Evolutionary conservation across 805 yeast genomes (phyloP).

Genomic region (Yarrowia divulgata): DNA sequence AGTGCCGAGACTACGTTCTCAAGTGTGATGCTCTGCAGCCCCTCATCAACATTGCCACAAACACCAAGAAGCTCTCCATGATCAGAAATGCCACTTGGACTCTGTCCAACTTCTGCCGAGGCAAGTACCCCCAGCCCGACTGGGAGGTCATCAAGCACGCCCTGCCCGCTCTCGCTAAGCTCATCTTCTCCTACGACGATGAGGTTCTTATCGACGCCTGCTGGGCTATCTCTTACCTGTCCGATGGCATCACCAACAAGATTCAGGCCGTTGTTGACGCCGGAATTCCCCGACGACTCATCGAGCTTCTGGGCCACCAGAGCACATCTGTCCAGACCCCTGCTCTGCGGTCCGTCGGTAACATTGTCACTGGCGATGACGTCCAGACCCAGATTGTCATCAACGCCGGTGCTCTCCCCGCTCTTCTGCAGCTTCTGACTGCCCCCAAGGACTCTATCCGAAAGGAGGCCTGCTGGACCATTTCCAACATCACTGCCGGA

Average conservation of each 20-base stretch:
- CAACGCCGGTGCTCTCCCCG: constrained; percentile 89
- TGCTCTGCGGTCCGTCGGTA: constrained; percentile 95
- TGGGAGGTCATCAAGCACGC: constrained; percentile 89
- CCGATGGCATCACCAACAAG: constrained; percentile 91
- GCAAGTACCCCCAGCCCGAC: constrained; percentile 94
- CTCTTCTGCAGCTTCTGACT: constrained; percentile 77
- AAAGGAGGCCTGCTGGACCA: constrained; percentile 99
- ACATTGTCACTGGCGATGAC: constrained; percentile 97
- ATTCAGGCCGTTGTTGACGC: constrained; percentile 97
- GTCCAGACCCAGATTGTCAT: constrained; percentile 93
- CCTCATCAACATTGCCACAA: constrained; percentile 75
- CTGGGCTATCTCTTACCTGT: constrained; percentile 96
- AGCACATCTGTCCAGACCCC: constrained; percentile 93
- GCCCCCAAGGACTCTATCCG: constrained; percentile 91
- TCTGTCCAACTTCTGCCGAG: constrained; percentile 93
- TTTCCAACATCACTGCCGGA: constrained; percentile 98
- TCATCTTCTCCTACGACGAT: constrained; percentile 87
- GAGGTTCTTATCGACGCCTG: constrained; percentile 97
- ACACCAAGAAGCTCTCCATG: constrained; percentile 79
- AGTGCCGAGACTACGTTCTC: constrained; percentile 88
- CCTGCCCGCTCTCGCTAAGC: constrained; percentile 87
- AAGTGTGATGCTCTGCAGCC: constrained; percentile 88
- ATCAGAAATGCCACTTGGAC: constrained; percentile 99
- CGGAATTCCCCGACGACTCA: constrained; percentile 91
- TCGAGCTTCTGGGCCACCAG: constrained; percentile 85